These are phyloP conservation scores for Macadamia integrifolia DNA, from an alignment of 164 flowering plant species.

Conservation along the genomic window DNA sequence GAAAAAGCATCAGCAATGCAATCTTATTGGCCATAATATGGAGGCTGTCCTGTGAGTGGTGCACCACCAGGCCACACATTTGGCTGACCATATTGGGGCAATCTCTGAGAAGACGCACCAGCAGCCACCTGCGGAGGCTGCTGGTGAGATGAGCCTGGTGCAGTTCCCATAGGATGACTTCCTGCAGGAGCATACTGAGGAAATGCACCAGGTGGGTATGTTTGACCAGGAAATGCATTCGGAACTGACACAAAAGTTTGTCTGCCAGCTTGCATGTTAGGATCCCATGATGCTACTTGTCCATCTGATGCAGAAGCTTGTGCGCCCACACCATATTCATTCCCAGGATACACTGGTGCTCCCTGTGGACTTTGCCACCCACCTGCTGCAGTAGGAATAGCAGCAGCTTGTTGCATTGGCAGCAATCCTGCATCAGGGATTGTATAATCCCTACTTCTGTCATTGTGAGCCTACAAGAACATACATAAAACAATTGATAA, in stretches of 20 bases:
- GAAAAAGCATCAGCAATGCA: neutral
- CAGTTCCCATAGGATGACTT: conserved; percentile 14
- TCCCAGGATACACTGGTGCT: conserved; percentile 28
- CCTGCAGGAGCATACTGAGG: conserved; percentile 27
- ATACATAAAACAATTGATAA: neutral
- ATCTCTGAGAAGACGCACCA: conserved; percentile 9
- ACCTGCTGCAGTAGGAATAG: conserved; percentile 27
- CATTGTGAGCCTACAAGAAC: conserved; percentile 55
- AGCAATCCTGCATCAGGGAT: conserved; percentile 44
- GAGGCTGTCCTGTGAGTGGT: conserved; percentile 32
- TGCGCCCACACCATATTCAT: conserved; percentile 21
- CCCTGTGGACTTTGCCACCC: conserved; percentile 53
- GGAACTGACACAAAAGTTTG: conserved; percentile 30
- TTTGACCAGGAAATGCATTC: conserved; percentile 41
- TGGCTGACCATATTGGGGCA: conserved; percentile 24
- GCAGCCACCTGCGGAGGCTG: conserved; percentile 11
- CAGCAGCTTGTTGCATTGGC: conserved; percentile 39
- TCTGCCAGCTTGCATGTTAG: conserved; percentile 33
- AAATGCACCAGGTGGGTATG: conserved; percentile 23
- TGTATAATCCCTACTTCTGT: conserved; percentile 83
- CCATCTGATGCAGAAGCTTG: conserved; percentile 27
- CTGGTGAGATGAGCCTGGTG: conserved; percentile 19
- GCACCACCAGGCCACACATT: conserved; percentile 30
- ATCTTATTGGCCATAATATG: conserved; percentile 23
- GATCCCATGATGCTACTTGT: conserved; percentile 48